phyloP scores from a whole-genome alignment of 31 red algal genomes.

The Pterothamnion heteromorphum region DNA sequence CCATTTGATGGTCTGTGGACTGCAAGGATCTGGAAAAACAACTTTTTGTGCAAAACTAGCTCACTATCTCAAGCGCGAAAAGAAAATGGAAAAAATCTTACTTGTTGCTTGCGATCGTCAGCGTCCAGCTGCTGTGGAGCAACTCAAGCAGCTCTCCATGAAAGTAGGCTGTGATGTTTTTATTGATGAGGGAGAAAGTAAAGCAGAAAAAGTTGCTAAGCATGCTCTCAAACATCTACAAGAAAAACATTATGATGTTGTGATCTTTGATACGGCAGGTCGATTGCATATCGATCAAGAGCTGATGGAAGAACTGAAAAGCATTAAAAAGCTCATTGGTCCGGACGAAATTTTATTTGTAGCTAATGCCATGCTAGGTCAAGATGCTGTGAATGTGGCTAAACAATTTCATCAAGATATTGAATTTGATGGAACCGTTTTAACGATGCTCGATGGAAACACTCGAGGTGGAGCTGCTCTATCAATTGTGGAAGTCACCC shows the following conservation, averaged over 20 bases:
- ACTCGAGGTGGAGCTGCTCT: constrained; percentile 73
- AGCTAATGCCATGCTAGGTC: constrained; percentile 72
- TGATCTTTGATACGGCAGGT: constrained; percentile 73
- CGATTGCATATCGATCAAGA: constrained; percentile 63
- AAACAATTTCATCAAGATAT: constrained; percentile 50
- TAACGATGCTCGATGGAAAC: constrained; percentile 73
- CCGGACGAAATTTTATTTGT: constrained; percentile 61
- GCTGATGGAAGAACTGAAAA: constrained; percentile 60
- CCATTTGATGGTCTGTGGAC: constrained; percentile 49
- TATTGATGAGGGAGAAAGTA: background rate
- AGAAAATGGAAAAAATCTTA: constrained; percentile 49
- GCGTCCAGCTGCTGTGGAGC: constrained; percentile 64
- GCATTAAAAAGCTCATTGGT: constrained; percentile 29
- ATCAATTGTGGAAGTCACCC: constrained; percentile 51
- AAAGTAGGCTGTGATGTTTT: constrained; percentile 51
- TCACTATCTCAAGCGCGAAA: constrained; percentile 20
- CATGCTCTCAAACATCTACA: constrained; percentile 47
- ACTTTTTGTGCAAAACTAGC: constrained; percentile 64
- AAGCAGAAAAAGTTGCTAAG: constrained; percentile 32
- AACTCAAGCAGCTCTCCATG: constrained; percentile 48
- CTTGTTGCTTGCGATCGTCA: constrained; percentile 66
- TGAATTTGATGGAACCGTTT: constrained; percentile 46
- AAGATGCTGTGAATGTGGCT: constrained; percentile 64
- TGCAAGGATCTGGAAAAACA: constrained; percentile 76
- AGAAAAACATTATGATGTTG: constrained; percentile 45